Base-by-base conservation (phyloP, 495 filamentous ascomycete genomes). In the Corynascus novoguineensis region DNA sequence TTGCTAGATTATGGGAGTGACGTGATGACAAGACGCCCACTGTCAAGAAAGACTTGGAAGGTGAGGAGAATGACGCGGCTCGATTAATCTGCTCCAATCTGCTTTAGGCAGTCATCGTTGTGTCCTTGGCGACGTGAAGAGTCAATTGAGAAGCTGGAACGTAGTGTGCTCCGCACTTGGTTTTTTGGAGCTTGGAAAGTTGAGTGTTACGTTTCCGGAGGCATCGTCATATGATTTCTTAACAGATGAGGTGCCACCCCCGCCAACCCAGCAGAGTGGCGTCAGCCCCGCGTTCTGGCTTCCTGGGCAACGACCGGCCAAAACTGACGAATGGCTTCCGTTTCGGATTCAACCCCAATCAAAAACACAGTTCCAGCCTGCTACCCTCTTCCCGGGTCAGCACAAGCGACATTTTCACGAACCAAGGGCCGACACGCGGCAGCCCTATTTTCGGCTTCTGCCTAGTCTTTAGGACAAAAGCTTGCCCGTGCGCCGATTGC, bases 271-370 rank as follows among this genome's bases (percentile, higher is more conserved):
- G 48, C 51, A n/a, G 10, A 55, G 61, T 61, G 60, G 61, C 62
- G 62, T 62, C 60, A 61, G 58, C 62, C 66, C 66, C 66, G 66
- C 66, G 64, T 55, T 63, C 29, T 28, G 53, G 62, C 62, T 69
- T 52, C 62, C 60, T 53, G 60, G 66, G 57, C 66, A 65, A 67
- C 66, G 21, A 46, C 46, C 9, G 32, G 22, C 31, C 41, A 5
- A 28, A 12, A 25, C 14, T 34, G 44, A 28, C 49, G 44, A 41
- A 25, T 48, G 41, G 50, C 42, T 49, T 59, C 27, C 29, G 25
- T n/a, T 22, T 8, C n/a, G 8, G 21, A 51, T 21, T 9, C 21
- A 25, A 15, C 38, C 22, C 11, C 42, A 22, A 5, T 8, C 44
- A 41, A 34, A 24, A 4, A 21, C 40, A 29, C 42, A 37, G 21